Percentiles rank a stretch among this genome's conserved stretches.
These are phyloP conservation scores for Fusarium begoniae DNA, from an alignment of 2,329 filamentous ascomycete species.

Conservation along the genomic window DNA sequence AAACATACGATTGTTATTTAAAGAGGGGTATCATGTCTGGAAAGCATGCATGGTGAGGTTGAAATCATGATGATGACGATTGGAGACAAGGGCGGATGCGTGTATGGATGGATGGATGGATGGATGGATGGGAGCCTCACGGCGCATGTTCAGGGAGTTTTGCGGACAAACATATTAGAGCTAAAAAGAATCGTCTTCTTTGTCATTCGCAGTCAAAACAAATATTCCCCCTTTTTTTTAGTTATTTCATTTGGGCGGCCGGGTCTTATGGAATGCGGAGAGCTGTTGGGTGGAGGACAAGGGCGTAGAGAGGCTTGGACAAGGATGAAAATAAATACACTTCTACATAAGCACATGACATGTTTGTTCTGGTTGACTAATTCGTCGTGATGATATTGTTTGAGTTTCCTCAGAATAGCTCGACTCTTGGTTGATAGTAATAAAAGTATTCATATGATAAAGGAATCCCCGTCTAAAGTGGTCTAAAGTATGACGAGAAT, in stretches of 20 bases:
- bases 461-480: not conserved
- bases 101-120: not conserved
- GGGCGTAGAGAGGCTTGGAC: constrained; percentile 10
- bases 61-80: constrained; percentile 25
- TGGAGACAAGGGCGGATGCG: constrained; percentile 11
- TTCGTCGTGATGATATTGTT: not conserved
- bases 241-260: constrained; percentile 28
- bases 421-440: not conserved
- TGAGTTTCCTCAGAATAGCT: not conserved
- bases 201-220: constrained; percentile 38
- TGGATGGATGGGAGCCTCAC: constrained; percentile 35
- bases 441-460: not conserved
- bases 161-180: constrained; percentile 43
- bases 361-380: not conserved
- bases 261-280: constrained; percentile 13
- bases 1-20: not conserved
- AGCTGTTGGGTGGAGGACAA: constrained; percentile 3
- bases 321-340: constrained; percentile 26
- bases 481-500: not conserved
- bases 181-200: constrained; percentile 43
- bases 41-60: constrained; percentile 12
- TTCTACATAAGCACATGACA: not conserved
- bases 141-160: constrained; percentile 45
- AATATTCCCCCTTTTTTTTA: constrained; percentile 39
- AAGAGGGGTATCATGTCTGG: not conserved